phyloP scores from a whole-genome alignment of 2,329 filamentous ascomycete genomes.

The Xylariaceae sp. region DNA sequence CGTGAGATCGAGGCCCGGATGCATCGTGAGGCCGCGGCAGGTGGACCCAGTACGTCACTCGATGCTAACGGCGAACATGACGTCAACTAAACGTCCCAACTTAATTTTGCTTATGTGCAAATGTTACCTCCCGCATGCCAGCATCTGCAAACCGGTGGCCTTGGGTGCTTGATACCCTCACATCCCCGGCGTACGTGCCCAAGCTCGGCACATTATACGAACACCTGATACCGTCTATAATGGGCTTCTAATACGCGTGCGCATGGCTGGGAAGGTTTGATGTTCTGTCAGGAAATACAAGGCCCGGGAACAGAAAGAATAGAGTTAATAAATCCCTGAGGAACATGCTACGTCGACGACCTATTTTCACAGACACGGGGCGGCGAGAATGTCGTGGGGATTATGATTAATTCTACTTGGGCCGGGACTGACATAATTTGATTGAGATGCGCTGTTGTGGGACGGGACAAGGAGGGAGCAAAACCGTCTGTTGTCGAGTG shows the following conservation, averaged over 20 bases:
- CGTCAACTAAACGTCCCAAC: conserved; percentile 38
- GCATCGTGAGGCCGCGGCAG: conserved; percentile 63
- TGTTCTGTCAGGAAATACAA: conserved; percentile 32
- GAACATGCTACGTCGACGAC: conserved; percentile 26
- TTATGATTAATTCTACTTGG: conserved; percentile 2
- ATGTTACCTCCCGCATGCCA: conserved; percentile 26
- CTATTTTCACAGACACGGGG: conserved; percentile 4
- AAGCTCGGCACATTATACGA: conserved; percentile 26
- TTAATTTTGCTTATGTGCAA: conserved; percentile 21
- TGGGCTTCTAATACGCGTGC: conserved; percentile 25
- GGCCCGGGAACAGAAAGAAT: conserved; percentile 17
- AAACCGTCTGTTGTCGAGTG: conserved; percentile 25
- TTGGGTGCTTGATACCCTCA: conserved; percentile 33
- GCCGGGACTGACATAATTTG: conserved; percentile 12
- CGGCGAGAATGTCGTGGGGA: conserved; percentile 4
- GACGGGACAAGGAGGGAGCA: conserved; percentile 18
- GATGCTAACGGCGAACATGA: conserved; percentile 54
- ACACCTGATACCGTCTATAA: conserved; percentile 26
- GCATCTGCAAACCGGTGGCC: conserved; percentile 27
- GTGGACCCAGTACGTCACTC: conserved; percentile 30
- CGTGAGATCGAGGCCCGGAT: conserved; percentile 98
- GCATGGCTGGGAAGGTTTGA: conserved; percentile 24
- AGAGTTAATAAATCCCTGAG: conserved; percentile 25
- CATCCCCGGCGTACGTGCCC: conserved; percentile 20
- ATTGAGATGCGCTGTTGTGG: conserved; percentile 17